Percentiles rank a stretch among this genome's conserved stretches.
Evolutionary conservation across 169 alveolate species (phyloP).

Genomic region (Eimeria falciformis): DNA sequence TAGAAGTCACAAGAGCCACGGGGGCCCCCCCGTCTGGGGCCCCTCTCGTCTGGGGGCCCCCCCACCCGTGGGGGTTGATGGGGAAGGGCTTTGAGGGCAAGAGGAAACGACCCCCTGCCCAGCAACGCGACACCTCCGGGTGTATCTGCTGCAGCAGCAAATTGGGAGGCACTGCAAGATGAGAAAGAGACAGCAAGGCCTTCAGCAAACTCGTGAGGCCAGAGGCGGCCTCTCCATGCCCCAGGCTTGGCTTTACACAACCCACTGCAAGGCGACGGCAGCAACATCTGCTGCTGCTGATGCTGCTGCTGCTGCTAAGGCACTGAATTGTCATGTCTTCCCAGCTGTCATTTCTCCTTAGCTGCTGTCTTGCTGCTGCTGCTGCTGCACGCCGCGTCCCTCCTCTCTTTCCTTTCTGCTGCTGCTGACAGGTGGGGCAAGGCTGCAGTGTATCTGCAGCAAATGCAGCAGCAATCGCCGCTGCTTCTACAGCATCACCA

Average conservation of each 20-base stretch:
- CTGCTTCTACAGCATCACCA: slow-evolving; percentile 80
- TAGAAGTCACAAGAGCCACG: slow-evolving; percentile 82
- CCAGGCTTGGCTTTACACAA: slow-evolving; percentile 84
- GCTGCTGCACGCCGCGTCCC: background rate
- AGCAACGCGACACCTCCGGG: slow-evolving; percentile 42
- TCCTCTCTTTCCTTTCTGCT: background rate
- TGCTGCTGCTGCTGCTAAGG: background rate
- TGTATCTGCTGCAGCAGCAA: slow-evolving; percentile 79
- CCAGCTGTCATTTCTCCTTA: background rate
- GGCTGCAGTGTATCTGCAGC: background rate
- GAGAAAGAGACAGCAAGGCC: slow-evolving; percentile 76
- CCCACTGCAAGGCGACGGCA: slow-evolving; percentile 78
- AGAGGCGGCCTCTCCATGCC: slow-evolving; percentile 87
- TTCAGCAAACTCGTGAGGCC: slow-evolving; percentile 85
- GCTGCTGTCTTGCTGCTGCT: background rate
- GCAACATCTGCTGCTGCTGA: background rate
- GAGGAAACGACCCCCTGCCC: background rate
- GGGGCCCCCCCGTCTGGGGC: slow-evolving; percentile 32
- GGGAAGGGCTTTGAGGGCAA: slow-evolving; percentile 65
- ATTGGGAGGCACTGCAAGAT: slow-evolving; percentile 81
- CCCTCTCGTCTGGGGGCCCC: background rate
- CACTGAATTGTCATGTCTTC: background rate
- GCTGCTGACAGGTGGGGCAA: background rate
- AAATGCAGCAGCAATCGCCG: slow-evolving; percentile 76
- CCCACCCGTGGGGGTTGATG: background rate